Evolutionary conservation across 208 protist genomes (phyloP), one percentile per base, ranked within the genome.

Genomic region (Lotmaria passim): DNA sequence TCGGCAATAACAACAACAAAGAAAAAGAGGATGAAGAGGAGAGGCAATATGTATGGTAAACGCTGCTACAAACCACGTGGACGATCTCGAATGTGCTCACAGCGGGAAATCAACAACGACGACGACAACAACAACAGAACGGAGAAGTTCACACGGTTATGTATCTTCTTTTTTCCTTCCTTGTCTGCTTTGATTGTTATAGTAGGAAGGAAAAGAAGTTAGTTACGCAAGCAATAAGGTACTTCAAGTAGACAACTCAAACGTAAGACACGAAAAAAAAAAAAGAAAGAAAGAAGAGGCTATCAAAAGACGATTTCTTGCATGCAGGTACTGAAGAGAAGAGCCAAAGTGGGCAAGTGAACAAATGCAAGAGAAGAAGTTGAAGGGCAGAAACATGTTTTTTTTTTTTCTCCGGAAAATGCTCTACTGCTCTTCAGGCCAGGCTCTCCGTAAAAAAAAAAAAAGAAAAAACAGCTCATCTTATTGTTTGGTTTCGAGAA

Each of bases 31-130:
- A 28, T 14, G 46, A 51, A 8, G 17, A 17, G 6, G 36, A 46
- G 15, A 46, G n/a, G 11, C 5, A 41, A 8, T 24, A 36, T 62
- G 6, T n/a, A 31, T 47, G 38, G 33, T n/a, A 26, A 21, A 14
- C 15, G 28, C 57, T 23, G 3, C 53, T 46, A 31, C 51, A 41
- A 43, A 59, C 10, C n/a, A 59, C 53, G 53, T 6, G 53, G 53
- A 31, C 33, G 15, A 46, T 5, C 34, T 41, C 34, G 23, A 41
- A 50, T 17, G 39, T 62, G 56, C 26, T 50, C 26, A 36, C 21
- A 21, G 31, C 0, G 21, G 1, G n/a, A n/a, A n/a, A n/a, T n/a
- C 14, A 1, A 2, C n/a, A 30, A 5, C 15, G 8, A n/a, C 30
- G 53, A 30, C 7, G 41, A 50, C 41, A 50, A n/a, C n/a, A 2